phyloP scores from a whole-genome alignment of 148 eudicot genomes.

The Vaccinium vitisidaea region DNA sequence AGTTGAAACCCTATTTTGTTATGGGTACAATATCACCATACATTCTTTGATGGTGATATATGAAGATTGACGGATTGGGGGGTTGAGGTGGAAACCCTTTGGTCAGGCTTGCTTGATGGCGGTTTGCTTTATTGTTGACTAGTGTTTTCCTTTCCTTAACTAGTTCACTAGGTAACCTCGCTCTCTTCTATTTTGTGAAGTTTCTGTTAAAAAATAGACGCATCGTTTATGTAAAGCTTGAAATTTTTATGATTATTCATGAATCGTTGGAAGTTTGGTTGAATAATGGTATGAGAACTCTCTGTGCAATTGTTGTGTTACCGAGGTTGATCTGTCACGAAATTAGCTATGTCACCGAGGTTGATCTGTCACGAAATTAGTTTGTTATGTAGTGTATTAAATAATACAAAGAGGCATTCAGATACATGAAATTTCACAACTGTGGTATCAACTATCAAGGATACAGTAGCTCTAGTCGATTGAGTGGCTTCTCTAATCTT shows the following conservation, averaged over 20 bases:
- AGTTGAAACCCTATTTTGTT: not conserved
- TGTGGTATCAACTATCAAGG: no score
- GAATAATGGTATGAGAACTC: not conserved
- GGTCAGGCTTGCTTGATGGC: not conserved
- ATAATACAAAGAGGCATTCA: no score
- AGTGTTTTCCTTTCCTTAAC: not conserved
- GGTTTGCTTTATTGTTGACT: not conserved
- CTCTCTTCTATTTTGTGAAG: not conserved
- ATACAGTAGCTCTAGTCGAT: not conserved
- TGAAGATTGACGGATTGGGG: not conserved
- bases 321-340: no score
- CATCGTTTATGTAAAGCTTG: not conserved
- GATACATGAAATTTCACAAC: no score
- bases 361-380: no score
- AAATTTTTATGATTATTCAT: not conserved
- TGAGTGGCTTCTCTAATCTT: not conserved
- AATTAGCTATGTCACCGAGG: no score
- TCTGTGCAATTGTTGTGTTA: no score
- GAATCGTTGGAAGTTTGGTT: not conserved
- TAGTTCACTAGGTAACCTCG: not conserved
- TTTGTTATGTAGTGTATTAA: no score
- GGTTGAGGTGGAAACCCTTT: not conserved
- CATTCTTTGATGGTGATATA: not conserved
- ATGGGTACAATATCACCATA: not conserved
- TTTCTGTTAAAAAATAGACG: not conserved